phyloP scores from a whole-genome alignment of 306 rosid species.

The Abrus precatorius region DNA sequence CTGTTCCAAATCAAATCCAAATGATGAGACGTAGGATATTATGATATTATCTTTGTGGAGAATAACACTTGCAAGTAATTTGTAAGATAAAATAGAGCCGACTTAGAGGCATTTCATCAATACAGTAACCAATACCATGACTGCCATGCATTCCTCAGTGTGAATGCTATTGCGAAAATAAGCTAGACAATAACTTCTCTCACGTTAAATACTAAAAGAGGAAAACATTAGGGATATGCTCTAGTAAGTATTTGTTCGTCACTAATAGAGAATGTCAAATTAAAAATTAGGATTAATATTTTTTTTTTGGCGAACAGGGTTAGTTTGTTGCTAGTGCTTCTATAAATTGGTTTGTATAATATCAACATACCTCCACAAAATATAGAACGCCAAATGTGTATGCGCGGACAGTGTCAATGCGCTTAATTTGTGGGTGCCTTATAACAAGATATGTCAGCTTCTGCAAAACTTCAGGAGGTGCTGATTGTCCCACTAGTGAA shows the following conservation, averaged over 20 bases:
- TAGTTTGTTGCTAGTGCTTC: neutral
- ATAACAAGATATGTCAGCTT: conserved; percentile 83
- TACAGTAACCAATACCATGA: neutral
- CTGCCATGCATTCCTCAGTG: neutral
- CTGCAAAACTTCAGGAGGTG: conserved; percentile 91
- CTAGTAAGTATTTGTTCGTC: neutral
- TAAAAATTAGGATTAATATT: neutral
- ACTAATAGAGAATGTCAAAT: neutral
- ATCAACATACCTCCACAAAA: conserved; percentile 86
- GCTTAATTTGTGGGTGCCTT: conserved; percentile 77
- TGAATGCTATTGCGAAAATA: neutral
- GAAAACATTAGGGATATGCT: neutral
- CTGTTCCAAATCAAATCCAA: conserved; percentile 59
- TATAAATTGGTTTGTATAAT: neutral
- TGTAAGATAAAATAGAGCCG: neutral
- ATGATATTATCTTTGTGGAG: neutral
- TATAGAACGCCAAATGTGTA: conserved; percentile 96
- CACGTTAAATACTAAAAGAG: neutral
- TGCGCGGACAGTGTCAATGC: conserved; percentile 94
- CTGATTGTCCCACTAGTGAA: conserved; percentile 93
- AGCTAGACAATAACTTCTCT: neutral
- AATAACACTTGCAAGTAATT: neutral
- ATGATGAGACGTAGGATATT: conserved; percentile 11
- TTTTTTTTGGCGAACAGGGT: neutral
- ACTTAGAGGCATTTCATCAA: neutral